phyloP scores from a whole-genome alignment of 208 protist genomes.

The Acanthamoeba triangularis region DNA sequence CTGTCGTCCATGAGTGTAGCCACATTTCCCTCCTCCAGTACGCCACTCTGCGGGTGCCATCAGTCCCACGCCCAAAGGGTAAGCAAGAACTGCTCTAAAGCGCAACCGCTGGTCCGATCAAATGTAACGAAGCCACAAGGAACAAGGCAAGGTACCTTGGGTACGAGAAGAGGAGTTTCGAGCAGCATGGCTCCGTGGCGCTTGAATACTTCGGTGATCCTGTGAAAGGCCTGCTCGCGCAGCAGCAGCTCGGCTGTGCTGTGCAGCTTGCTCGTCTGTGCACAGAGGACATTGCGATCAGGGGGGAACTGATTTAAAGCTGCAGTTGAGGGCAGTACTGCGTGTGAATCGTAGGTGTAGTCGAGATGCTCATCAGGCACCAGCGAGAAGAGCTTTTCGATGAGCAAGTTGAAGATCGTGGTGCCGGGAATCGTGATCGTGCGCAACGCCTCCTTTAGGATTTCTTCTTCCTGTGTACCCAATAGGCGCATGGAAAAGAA shows the following conservation, averaged over 20 bases:
- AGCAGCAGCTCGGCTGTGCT: conserved; percentile 56
- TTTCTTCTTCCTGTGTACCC: conserved; percentile 79
- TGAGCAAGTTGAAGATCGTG: conserved; percentile 79
- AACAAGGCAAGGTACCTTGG: conserved; percentile 54
- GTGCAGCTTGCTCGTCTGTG: conserved; percentile 48
- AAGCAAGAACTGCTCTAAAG: too few relatives aligned
- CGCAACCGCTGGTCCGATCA: too few relatives aligned
- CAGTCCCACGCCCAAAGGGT: too few relatives aligned
- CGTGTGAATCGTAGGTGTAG: conserved; percentile 77
- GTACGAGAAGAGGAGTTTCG: conserved; percentile 82
- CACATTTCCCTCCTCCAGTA: conserved; percentile 53
- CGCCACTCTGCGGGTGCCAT: background rate
- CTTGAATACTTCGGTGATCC: conserved; percentile 69
- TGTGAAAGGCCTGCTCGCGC: conserved; percentile 66
- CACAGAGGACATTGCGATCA: too few relatives aligned
- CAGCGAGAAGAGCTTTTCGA: conserved; percentile 83
- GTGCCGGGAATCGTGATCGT: conserved; percentile 80
- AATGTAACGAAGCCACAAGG: conserved; percentile 1
- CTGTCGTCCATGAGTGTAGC: conserved; percentile 81
- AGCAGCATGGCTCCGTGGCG: conserved; percentile 78
- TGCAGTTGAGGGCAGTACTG: background rate
- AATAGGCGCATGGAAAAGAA: too few relatives aligned
- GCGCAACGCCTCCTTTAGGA: conserved; percentile 84
- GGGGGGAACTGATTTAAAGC: background rate
- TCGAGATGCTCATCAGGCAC: conserved; percentile 79